phyloP scores from a whole-genome alignment of 106 monocot species.

The Allium cepa region DNA sequence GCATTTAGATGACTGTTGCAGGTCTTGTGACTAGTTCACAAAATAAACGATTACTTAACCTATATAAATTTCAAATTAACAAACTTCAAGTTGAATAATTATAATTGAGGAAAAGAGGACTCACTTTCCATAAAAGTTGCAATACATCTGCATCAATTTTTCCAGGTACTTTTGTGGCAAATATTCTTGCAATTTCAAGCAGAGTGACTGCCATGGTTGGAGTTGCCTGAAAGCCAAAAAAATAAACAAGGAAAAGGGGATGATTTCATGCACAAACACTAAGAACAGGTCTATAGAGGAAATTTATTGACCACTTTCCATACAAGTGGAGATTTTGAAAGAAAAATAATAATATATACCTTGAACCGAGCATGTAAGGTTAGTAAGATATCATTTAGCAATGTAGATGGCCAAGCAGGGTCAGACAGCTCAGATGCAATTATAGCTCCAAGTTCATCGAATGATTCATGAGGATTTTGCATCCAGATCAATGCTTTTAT shows the following conservation, averaged over 20 bases:
- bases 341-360: constrained; percentile 28
- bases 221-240: constrained; percentile 56
- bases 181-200: constrained; percentile 96
- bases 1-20: no score
- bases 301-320: not conserved
- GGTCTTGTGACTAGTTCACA: no score
- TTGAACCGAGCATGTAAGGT: constrained; percentile 98
- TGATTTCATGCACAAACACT: no score
- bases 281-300: no score
- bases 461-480: constrained; percentile 96
- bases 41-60: no score
- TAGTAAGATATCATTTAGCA: constrained; percentile 88
- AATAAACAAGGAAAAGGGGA: not conserved
- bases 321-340: not conserved
- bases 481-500: constrained; percentile 99
- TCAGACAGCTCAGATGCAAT: constrained; percentile 97
- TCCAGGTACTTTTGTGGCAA: constrained; percentile 97
- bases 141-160: constrained; percentile 99
- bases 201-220: constrained; percentile 98
- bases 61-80: not conserved
- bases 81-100: not conserved
- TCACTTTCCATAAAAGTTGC: constrained; percentile 95
- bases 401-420: constrained; percentile 81
- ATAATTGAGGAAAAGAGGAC: constrained; percentile 8
- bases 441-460: constrained; percentile 85